phyloP scores from a whole-genome alignment of 176 grass and related monocot species.

The Lolium rigidum region DNA sequence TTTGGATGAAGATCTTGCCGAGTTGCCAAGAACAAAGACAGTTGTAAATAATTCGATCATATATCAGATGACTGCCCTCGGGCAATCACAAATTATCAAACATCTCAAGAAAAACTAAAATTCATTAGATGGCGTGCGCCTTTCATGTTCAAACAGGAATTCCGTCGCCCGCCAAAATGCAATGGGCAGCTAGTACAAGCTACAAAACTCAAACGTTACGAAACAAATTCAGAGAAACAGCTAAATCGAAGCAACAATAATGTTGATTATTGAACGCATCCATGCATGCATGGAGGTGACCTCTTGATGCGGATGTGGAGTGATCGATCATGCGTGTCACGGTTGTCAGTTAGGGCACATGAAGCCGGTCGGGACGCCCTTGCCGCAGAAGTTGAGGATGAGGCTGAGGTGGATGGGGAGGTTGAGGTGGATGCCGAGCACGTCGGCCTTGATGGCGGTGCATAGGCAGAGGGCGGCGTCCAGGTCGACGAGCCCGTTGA shows the following conservation, averaged over 20 bases:
- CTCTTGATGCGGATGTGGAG: too few species aligned
- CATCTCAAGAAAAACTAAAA: neutral
- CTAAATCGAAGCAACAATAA: neutral
- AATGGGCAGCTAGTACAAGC: conserved; percentile 3
- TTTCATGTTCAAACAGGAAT: neutral
- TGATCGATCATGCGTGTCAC: neutral
- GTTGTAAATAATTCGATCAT: neutral
- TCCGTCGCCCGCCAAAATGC: neutral
- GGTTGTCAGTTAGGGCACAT: conserved; percentile 47
- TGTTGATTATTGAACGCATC: neutral
- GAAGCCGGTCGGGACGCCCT: conserved; percentile 80
- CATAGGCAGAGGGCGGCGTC: conserved; percentile 67
- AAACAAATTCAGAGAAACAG: neutral
- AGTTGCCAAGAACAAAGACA: neutral
- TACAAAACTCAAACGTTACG: neutral
- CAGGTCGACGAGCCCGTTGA: conserved; percentile 66
- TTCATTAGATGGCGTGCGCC: neutral
- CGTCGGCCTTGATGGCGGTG: conserved; percentile 67
- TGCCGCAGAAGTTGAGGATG: conserved; percentile 92
- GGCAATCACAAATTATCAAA: neutral
- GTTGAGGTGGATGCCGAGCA: conserved; percentile 82
- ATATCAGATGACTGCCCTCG: neutral
- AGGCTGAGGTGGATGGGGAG: conserved; percentile 82
- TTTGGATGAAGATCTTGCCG: neutral
- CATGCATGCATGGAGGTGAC: neutral